Evolutionary conservation across 768 basidiomycete species (phyloP), one percentile per base, ranked within the genome.

Genomic region (Trichaptum fuscoviolaceum): DNA sequence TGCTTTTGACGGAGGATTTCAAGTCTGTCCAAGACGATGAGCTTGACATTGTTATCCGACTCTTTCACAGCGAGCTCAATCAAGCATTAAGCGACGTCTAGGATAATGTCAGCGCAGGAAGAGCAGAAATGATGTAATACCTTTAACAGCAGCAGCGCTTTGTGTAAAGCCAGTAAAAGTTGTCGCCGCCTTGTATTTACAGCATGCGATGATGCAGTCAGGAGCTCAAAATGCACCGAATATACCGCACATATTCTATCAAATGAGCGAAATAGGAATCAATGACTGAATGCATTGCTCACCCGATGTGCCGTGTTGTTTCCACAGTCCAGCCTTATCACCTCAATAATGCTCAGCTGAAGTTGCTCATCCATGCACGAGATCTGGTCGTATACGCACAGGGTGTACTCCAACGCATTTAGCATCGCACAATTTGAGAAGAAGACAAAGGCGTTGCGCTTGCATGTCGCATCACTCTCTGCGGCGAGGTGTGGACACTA

Each of bases 11-110:
- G 86, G 24, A 99, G 82, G 35, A 77, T 78, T 64, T 98, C 93
- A 36, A 99, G 84, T 59, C 97, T 88, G 73, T 96, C 93, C 26
- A 99, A 83, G 20, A 99, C 96, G 67, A 99, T 99, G 59, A 98
- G 85, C 77, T 98, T 99, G 77, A 98, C 96, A 71, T 99, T 99
- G 79, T 99, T 99, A 79, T 99, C 96, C 1, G 95, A 94, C 77
- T 99, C 96, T 78, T 96, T 96, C 75, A 91, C 83, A 67, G 95
- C 89, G 60, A 99, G 86, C 69, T 87, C 91, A 72, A 97, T 93
- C 69, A 96, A 88, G 69, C 86, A 91, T 9, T 88, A 86, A 2
- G 95, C 96, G 62, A 95, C 92, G 68, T 96, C 96, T 96, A 67
- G 42, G 10, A 15, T 42, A 25, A 3, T 23, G 57, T 62, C 24